A percentile compares a stretch with the other conserved stretches of the same genome.
phyloP scores from a whole-genome alignment of 345 rosid species.

The Citrus sinensis region DNA sequence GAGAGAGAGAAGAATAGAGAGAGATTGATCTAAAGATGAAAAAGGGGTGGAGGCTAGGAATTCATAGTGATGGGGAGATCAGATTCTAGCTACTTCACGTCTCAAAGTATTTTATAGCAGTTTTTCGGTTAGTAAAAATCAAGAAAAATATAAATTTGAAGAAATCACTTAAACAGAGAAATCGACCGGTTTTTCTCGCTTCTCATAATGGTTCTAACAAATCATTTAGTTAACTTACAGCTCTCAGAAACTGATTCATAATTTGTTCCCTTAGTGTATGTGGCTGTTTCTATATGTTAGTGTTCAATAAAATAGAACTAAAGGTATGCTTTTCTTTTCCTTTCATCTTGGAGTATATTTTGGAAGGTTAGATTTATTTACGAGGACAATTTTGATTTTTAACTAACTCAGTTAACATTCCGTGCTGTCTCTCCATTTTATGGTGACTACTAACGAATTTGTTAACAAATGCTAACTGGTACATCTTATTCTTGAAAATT shows the following conservation, averaged over 20 bases:
- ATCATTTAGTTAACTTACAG: background rate
- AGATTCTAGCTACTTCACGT: background rate
- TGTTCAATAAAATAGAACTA: background rate
- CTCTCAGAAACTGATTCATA: background rate
- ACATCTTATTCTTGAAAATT: slow-evolving; percentile 94
- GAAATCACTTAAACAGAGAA: background rate
- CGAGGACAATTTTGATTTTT: slow-evolving; percentile 32
- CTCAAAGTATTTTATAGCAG: background rate
- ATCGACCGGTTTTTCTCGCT: background rate
- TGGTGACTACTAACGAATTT: slow-evolving; percentile 62
- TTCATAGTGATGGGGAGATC: background rate
- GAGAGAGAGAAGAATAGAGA: background rate
- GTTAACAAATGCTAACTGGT: slow-evolving; percentile 81
- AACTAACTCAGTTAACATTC: slow-evolving; percentile 56
- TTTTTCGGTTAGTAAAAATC: background rate
- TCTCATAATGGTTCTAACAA: background rate
- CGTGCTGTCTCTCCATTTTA: slow-evolving; percentile 47
- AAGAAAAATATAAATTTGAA: background rate
- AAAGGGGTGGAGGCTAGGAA: background rate
- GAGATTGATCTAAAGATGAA: background rate
- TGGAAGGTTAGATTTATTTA: slow-evolving; percentile 22
- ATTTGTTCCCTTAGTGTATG: background rate
- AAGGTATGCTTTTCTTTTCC: slow-evolving; percentile 11
- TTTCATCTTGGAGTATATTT: slow-evolving; percentile 20
- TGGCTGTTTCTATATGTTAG: background rate